Evolutionary conservation across 2,329 filamentous ascomycete genomes (phyloP), one percentile per base, ranked within the genome.

Genomic region (Septoria petroselini): DNA sequence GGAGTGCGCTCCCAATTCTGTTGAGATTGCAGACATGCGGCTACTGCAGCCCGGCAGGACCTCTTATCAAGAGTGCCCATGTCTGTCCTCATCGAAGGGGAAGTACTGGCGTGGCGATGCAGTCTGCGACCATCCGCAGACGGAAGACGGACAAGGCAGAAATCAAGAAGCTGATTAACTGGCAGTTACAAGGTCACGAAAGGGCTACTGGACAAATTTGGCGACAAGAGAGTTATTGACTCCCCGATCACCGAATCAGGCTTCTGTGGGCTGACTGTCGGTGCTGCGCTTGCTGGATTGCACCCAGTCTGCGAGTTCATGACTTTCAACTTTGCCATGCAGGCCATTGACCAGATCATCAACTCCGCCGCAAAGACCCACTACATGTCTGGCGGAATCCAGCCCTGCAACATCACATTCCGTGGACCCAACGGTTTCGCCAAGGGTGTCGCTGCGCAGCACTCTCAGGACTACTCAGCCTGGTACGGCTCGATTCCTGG

Each of bases 251-350:
- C 93, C 55, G 93, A 98, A 76, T 91, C 86, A 65, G 93, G 93
- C 65, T 98, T 98, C 78, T 80, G 78, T 68, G 93, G 93, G 80
- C 80, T 98, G 57, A 91, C 91, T 46, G 86, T 97, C 59, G 93
- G 93, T 74, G 89, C 93, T 70, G 93, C 93, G 55, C 82, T 98
- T 65, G 91, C 90, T 70, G 93, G 93, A 60, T 81, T 98, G 64
- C 86, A 94, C 76, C 93, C 93, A 55, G 82, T 98, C 63, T 93
- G 87, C 82, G 93, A 98, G 78, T 98, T 98, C 81, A 98, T 98
- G 93, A 98, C 93, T 68, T 97, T 95, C 84, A 98, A 98, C 83
- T 97, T 97, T 71, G 91, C 93, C 73, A 98, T 98, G 93, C 93
- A 98, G 78, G 89, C 93, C 70, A 98, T 98, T 73, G 93, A 98